Percentiles rank a stretch among this genome's conserved stretches.
Conservation (phyloP, 1,284 basidiomycete species). For the Bondarzewia mesenterica region DNA sequence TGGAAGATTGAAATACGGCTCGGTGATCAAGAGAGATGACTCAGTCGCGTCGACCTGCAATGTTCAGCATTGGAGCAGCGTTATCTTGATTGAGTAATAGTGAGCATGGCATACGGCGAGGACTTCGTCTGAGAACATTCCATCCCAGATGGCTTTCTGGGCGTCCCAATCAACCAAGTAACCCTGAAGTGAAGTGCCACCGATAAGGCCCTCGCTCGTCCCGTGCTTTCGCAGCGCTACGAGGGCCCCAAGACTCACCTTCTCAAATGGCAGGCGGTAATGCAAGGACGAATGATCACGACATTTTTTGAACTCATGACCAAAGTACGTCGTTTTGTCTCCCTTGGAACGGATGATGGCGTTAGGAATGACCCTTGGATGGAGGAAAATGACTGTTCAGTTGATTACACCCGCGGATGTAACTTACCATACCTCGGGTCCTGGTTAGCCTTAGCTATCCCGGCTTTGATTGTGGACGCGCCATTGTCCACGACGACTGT, state of each 20-base stretch:
- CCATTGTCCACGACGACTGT: slow-evolving; percentile 82
- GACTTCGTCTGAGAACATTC: slow-evolving; percentile 64
- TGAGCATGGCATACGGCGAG: slow-evolving; percentile 46
- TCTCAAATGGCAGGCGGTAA: slow-evolving; percentile 80
- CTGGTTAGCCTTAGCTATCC: slow-evolving; percentile 30
- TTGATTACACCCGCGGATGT: slow-evolving; percentile 4
- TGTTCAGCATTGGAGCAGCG: slow-evolving; percentile 1
- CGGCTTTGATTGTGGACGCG: slow-evolving; percentile 72
- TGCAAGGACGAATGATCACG: slow-evolving; percentile 72
- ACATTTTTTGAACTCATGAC: slow-evolving; percentile 73
- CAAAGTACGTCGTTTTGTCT: slow-evolving; percentile 74
- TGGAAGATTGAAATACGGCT: slow-evolving; percentile 89
- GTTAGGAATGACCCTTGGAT: slow-evolving; percentile 62
- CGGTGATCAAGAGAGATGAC: slow-evolving; percentile 78
- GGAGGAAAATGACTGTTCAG: not conserved
- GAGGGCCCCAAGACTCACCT: slow-evolving; percentile 40
- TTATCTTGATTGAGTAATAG: slow-evolving; percentile 2
- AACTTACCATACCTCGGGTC: slow-evolving; percentile 19
- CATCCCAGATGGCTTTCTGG: slow-evolving; percentile 87
- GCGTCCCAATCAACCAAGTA: slow-evolving; percentile 90
- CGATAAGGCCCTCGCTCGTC: slow-evolving; percentile 1
- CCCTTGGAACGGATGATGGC: slow-evolving; percentile 74
- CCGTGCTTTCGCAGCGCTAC: not conserved
- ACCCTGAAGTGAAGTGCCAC: slow-evolving; percentile 60
- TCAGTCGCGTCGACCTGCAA: slow-evolving; percentile 63